Percentiles rank a stretch among this genome's conserved stretches.
phyloP scores from a whole-genome alignment of 2,329 filamentous ascomycete species.

The Penicillium sp. region DNA sequence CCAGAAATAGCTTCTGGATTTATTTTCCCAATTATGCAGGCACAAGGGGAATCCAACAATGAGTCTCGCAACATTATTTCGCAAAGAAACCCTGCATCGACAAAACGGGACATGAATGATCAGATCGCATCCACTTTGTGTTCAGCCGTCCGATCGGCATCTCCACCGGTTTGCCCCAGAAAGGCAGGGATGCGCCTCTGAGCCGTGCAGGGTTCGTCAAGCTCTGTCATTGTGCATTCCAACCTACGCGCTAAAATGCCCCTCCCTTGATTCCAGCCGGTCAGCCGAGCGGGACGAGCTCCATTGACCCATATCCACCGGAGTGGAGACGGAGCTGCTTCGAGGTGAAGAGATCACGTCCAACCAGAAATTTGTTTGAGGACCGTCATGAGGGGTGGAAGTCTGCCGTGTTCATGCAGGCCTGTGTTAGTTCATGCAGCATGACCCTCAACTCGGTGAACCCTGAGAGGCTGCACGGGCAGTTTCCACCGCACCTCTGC shows the following conservation, averaged over 20 bases:
- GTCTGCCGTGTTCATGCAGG: background rate
- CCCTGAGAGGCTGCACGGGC: background rate
- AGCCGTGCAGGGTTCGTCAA: background rate
- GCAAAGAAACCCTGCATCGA: background rate
- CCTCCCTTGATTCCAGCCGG: background rate
- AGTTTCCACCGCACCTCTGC: background rate
- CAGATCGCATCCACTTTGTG: background rate
- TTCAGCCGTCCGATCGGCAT: slow-evolving; percentile 2
- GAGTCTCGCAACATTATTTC: too few relatives aligned
- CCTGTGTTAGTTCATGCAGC: background rate
- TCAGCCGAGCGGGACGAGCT: background rate
- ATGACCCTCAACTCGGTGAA: slow-evolving; percentile 2
- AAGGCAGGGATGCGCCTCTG: slow-evolving; percentile 1
- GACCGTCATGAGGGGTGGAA: background rate
- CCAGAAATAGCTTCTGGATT: too few relatives aligned
- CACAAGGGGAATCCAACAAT: too few relatives aligned
- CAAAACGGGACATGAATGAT: background rate
- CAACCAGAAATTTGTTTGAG: background rate
- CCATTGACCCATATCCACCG: background rate
- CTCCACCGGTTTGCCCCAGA: slow-evolving; percentile 1
- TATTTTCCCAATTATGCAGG: too few relatives aligned
- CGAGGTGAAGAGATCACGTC: background rate
- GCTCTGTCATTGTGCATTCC: slow-evolving; percentile 5
- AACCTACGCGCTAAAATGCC: background rate
- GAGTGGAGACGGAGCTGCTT: background rate